phyloP scores from a whole-genome alignment of 345 rosid genomes.

The Triadica sebifera region DNA sequence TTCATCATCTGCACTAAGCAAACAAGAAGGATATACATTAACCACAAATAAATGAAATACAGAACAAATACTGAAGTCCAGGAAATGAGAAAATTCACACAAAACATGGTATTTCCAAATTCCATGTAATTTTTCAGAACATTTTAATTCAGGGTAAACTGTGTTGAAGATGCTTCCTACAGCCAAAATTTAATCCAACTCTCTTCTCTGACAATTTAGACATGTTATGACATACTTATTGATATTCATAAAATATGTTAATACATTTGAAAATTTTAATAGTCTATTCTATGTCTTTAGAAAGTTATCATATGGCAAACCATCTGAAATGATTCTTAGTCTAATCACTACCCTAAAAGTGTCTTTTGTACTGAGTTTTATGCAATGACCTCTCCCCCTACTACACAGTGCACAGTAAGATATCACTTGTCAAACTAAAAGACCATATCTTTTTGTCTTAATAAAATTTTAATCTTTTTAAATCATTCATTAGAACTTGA shows the following conservation, averaged over 20 bases:
- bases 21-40: constrained; percentile 3
- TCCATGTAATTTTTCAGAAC: neutral
- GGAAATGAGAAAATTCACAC: neutral
- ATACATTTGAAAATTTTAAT: neutral
- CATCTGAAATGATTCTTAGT: no score
- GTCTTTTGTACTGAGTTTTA: neutral
- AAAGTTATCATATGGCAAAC: no score
- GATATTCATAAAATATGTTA: neutral
- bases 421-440: neutral
- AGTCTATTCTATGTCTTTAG: no score
- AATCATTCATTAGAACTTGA: neutral
- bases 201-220: neutral
- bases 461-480: no score
- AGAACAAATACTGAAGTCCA: neutral
- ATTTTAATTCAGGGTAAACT: neutral
- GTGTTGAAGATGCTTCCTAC: neutral
- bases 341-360: no score
- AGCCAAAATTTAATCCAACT: neutral
- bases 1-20: constrained; percentile 59
- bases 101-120: neutral
- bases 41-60: neutral
- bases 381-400: neutral
- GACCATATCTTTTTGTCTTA: neutral
- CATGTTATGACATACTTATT: neutral
- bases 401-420: neutral